Evolutionary conservation across 768 basidiomycete species (phyloP).

Genomic region (Vararia minispora): DNA sequence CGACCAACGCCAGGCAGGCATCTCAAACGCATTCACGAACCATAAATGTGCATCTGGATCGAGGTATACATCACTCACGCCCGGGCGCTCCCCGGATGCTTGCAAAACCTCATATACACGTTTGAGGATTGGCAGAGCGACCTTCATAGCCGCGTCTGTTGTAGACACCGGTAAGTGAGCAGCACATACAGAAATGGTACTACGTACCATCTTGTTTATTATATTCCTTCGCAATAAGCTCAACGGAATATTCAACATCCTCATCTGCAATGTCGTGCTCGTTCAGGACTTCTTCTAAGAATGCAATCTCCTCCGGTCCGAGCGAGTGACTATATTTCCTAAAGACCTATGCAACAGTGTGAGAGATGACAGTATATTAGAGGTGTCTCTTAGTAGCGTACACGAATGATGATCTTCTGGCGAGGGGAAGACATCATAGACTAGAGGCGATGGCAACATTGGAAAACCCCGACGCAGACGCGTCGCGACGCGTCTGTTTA

Average conservation of each 20-base stretch:
- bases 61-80: conserved; percentile 47
- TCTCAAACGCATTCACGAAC: conserved; percentile 85
- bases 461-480: no score
- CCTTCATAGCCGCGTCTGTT: conserved; percentile 74
- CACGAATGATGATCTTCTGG: no score
- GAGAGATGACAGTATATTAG: no score
- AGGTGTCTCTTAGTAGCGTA: no score
- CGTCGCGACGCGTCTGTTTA: no score
- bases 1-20: conserved; percentile 93
- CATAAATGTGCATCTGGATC: conserved; percentile 77
- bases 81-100: conserved; percentile 41
- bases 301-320: conserved; percentile 63
- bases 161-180: conserved; percentile 1
- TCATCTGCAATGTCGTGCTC: conserved; percentile 59
- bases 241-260: conserved; percentile 64
- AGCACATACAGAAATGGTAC: not conserved
- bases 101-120: conserved; percentile 71
- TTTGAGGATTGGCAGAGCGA: conserved; percentile 52
- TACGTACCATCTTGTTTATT: conserved; percentile 76
- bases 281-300: conserved; percentile 61
- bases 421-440: no score
- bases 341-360: no score
- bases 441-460: no score
- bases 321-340: conserved; percentile 83
- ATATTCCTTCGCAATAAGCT: conserved; percentile 76